Base-by-base conservation (phyloP, 2,329 filamentous ascomycete species). In the Neophaeococcomyces aloes region DNA sequence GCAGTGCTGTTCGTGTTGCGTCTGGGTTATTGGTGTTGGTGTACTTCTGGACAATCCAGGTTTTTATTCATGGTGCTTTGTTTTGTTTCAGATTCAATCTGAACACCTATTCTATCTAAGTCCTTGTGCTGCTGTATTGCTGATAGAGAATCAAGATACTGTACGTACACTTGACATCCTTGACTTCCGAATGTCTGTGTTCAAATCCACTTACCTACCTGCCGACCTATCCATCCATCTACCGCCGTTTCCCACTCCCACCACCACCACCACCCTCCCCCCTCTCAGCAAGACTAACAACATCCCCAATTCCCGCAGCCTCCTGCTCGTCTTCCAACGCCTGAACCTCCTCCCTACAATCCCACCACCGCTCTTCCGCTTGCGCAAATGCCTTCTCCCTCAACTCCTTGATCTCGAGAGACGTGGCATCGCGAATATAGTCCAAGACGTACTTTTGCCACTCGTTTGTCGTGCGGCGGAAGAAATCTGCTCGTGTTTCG, bases 321-420 rank as follows among this genome's bases (percentile, higher is more conserved):
- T 95, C 89, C 68, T 96, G 87, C 67, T 95, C 89, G 64, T 95
- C 89, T 65, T 98, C 91, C 58, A 96, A 65, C 5, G 79, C 83
- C 42, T 81, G 83, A 53, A 98, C 84, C 66, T 96, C 89, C 67
- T 98, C 91, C 56, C 91, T 76, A 60, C 83, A 87, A 70, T 95
- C 91, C 91, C 91, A 98, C 91, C 91, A 98, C 63, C 94, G 94
- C 66, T 88, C 84, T 64, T 98, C 91, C 31, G 88, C 88, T 51
- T 86, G 74, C 59, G 86, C 82, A 61, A 95, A 98, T 1, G 87
- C 91, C 60, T 79, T 80, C 57, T 88, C 83, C 62, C 94, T 87
- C 57, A 96, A 79, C 68, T 96, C 91, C 70, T 98, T 98, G 58
- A 93, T 70, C 0, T 78, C 31, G 18, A 38, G 72, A 17, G 19